Conservation (phyloP, 371 early-diverging fungal species). For the Conidiobolus coronatus region DNA sequence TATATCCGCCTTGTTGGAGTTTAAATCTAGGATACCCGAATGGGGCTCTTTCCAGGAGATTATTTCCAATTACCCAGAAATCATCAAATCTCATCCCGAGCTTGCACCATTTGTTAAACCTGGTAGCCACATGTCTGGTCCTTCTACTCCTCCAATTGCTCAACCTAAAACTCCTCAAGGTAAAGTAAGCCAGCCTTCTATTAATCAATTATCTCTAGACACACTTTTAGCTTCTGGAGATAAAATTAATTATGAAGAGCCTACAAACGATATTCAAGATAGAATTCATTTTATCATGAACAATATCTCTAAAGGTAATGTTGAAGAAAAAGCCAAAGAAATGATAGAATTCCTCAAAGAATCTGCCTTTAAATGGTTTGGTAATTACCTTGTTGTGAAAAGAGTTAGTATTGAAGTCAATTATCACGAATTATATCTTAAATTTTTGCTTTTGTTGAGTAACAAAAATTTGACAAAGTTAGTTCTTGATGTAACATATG, state of each 20-base stretch:
- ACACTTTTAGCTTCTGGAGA: slow-evolving; percentile 13
- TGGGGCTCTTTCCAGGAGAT: slow-evolving; percentile 76
- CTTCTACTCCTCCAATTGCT: not conserved
- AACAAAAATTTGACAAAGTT: slow-evolving; percentile 30
- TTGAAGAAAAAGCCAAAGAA: slow-evolving; percentile 58
- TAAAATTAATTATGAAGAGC: slow-evolving; percentile 22
- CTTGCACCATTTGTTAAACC: slow-evolving; percentile 20
- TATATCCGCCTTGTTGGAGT: slow-evolving; percentile 59
- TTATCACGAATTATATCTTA: slow-evolving; percentile 67
- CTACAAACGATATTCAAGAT: slow-evolving; percentile 57
- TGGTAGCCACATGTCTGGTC: not conserved
- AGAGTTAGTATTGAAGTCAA: slow-evolving; percentile 88
- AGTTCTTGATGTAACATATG: slow-evolving; percentile 71
- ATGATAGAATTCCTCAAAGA: slow-evolving; percentile 41
- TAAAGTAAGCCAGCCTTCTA: slow-evolving; percentile 11
- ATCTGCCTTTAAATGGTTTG: slow-evolving; percentile 64
- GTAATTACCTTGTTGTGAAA: slow-evolving; percentile 77
- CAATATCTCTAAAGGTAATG: slow-evolving; percentile 70
- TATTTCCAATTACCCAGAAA: slow-evolving; percentile 49
- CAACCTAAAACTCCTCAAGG: not conserved
- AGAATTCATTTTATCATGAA: slow-evolving; percentile 91
- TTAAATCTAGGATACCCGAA: slow-evolving; percentile 55
- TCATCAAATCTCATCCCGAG: slow-evolving; percentile 56
- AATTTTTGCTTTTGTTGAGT: slow-evolving; percentile 45
- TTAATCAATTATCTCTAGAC: slow-evolving; percentile 33